phyloP scores from a whole-genome alignment of 2,329 filamentous ascomycete species.

The Alternaria brassicicola region DNA sequence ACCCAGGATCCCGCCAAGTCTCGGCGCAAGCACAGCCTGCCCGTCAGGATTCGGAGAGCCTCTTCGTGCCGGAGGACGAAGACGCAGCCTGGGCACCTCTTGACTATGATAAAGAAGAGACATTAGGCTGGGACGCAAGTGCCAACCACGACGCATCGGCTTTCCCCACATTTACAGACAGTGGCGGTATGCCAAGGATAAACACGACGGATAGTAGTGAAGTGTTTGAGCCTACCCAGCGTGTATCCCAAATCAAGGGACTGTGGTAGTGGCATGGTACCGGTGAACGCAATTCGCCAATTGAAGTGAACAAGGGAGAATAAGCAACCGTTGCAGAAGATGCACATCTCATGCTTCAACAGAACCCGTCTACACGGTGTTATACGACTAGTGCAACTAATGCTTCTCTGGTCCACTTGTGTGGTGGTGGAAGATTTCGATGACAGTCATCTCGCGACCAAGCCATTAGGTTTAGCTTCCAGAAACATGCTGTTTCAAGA shows the following conservation, averaged over 20 bases:
- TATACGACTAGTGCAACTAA: background rate
- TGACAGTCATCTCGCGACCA: background rate
- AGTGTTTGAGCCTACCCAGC: constrained; percentile 73
- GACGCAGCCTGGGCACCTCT: constrained; percentile 78
- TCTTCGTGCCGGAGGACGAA: constrained; percentile 72
- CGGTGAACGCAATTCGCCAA: background rate
- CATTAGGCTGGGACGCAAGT: constrained; percentile 76
- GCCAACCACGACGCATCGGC: constrained; percentile 54
- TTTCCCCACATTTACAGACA: constrained; percentile 55
- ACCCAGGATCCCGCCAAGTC: constrained; percentile 37
- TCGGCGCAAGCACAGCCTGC: constrained; percentile 22
- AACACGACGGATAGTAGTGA: constrained; percentile 37
- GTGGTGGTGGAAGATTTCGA: background rate
- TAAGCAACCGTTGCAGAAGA: background rate
- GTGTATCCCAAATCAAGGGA: constrained; percentile 64
- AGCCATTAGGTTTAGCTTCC: background rate
- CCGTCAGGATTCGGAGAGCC: constrained; percentile 67
- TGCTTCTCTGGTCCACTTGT: background rate
- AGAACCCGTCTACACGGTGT: background rate
- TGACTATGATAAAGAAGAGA: constrained; percentile 68
- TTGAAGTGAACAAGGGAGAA: background rate
- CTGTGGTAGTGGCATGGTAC: constrained; percentile 36
- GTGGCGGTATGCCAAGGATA: constrained; percentile 35
- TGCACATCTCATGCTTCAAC: background rate
- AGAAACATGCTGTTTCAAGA: background rate